These are phyloP conservation scores for Solanum medicagineum DNA, from an alignment of 257 asterid genomes.

Conservation along the genomic window DNA sequence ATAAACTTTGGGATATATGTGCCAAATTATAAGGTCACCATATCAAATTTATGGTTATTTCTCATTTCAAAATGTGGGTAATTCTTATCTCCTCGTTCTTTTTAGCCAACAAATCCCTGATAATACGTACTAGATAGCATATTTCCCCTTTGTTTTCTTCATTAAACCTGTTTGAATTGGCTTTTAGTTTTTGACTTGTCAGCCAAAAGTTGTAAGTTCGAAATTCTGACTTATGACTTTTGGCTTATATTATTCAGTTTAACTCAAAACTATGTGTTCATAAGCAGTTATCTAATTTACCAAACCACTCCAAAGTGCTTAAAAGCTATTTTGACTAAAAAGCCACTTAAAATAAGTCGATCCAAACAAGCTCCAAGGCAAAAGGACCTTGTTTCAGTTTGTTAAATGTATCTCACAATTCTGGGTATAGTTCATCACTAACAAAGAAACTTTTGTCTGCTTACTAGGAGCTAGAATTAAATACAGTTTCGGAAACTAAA, in stretches of 20 bases:
- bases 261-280: no score
- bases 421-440: not conserved
- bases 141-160: not conserved
- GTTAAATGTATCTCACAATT: not conserved
- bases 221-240: no score
- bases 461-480: not conserved
- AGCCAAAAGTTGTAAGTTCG: no score
- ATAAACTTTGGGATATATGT: not conserved
- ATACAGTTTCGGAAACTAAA: not conserved
- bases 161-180: no score
- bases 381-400: not conserved
- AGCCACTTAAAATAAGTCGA: no score
- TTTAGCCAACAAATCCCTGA: not conserved
- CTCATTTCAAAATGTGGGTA: not conserved
- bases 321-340: no score
- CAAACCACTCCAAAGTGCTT: no score
- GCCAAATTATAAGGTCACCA: not conserved
- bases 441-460: not conserved
- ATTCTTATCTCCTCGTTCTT: not conserved
- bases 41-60: not conserved
- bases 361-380: not conserved
- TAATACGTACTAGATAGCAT: not conserved
- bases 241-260: no score
- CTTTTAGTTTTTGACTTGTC: no score
- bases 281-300: no score